Percentiles rank a stretch among this genome's conserved stretches.
phyloP scores from a whole-genome alignment of 495 filamentous ascomycete genomes.

The Penicillium soppii region DNA sequence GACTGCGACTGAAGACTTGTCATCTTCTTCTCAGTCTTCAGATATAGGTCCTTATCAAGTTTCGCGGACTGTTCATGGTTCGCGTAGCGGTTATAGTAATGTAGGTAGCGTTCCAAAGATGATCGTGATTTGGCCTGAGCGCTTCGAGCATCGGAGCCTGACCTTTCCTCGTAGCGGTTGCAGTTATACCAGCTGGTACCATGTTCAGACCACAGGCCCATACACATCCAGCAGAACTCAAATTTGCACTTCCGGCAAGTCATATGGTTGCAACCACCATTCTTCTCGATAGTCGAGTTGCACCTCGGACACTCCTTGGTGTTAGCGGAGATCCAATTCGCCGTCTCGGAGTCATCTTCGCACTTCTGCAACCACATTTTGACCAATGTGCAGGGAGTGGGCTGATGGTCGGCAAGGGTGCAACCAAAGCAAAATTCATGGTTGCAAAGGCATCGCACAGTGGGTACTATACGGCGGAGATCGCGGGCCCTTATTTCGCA shows the following conservation, averaged over 20 bases:
- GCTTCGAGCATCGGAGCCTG: constrained; percentile 82
- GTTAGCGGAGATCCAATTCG: constrained; percentile 99
- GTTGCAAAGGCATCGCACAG: constrained; percentile 79
- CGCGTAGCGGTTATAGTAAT: constrained; percentile 98
- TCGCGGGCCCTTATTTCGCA: constrained; percentile 85
- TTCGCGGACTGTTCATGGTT: constrained; percentile 98
- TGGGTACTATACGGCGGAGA: constrained; percentile 79
- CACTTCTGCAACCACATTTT: constrained; percentile 99
- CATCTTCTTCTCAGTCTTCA: constrained; percentile 99
- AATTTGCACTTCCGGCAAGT: constrained; percentile 98
- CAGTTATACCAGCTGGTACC: constrained; percentile 99
- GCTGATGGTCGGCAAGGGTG: constrained; percentile 86
- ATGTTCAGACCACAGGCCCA: constrained; percentile 98
- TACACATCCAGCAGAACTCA: constrained; percentile 99
- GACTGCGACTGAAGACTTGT: constrained; percentile 87
- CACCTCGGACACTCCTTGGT: constrained; percentile 98
- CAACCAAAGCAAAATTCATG: constrained; percentile 97
- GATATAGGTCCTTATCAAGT: constrained; percentile 91
- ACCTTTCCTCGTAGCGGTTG: constrained; percentile 95
- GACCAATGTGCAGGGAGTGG: constrained; percentile 84
- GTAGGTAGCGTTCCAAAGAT: constrained; percentile 88
- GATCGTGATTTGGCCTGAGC: constrained; percentile 87
- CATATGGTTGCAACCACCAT: constrained; percentile 99
- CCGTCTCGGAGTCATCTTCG: constrained; percentile 96
- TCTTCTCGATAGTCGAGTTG: constrained; percentile 97